A percentile compares a stretch with the other conserved stretches of the same genome.
Evolutionary conservation across 1,139 yeast genomes (phyloP).

Genomic region (Pichia sp.): DNA sequence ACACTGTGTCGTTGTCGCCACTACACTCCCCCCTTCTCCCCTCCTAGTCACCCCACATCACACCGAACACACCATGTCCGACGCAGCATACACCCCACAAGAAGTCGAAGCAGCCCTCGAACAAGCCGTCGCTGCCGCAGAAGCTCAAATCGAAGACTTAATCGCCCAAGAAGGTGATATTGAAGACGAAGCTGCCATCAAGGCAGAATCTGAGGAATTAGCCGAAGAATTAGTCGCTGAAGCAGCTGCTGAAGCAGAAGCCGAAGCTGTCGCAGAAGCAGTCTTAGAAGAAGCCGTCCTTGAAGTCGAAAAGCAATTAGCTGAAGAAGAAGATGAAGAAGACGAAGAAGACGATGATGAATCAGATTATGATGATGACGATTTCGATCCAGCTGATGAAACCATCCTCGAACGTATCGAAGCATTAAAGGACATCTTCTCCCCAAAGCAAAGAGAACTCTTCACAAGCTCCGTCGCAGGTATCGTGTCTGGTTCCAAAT

Average conservation of each 20-base stretch:
- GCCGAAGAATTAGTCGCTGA: conserved; percentile 15
- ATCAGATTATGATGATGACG: conserved; percentile 47
- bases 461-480: conserved; percentile 35
- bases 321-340: conserved; percentile 13
- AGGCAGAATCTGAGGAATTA: background rate
- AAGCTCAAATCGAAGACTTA: conserved; percentile 9
- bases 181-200: conserved; percentile 11
- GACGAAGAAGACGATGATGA: conserved; percentile 27
- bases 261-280: conserved; percentile 8
- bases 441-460: conserved; percentile 76
- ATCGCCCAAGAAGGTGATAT: conserved; percentile 3
- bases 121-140: conserved; percentile 11
- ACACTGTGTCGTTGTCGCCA: no score
- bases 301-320: conserved; percentile 13
- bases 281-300: conserved; percentile 16
- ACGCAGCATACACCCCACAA: conserved; percentile 8
- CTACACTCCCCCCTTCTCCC: no score
- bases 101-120: conserved; percentile 13
- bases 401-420: conserved; percentile 81
- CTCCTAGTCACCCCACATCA: no score
- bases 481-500: conserved; percentile 23
- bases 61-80: conserved; percentile 11
- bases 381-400: conserved; percentile 79
- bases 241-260: conserved; percentile 9
- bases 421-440: conserved; percentile 88